These are phyloP conservation scores for Aspergillus novoparasiticus DNA, from an alignment of 2,329 filamentous ascomycete species.

Conservation along the genomic window DNA sequence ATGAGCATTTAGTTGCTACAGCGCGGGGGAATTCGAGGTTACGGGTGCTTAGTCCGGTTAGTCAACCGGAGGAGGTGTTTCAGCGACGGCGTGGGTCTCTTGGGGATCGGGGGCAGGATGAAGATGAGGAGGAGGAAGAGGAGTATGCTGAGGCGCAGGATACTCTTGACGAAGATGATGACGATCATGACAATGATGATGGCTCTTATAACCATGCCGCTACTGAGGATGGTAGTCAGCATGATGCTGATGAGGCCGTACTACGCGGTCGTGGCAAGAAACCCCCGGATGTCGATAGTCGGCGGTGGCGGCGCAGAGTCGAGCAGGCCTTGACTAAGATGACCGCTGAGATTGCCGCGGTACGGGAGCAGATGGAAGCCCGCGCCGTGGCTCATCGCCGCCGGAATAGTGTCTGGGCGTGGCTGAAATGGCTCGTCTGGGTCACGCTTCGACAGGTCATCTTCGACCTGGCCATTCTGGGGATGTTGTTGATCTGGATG, in stretches of 20 bases:
- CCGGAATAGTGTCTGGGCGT: constrained; percentile 66
- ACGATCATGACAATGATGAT: constrained; percentile 14
- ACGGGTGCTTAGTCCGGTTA: constrained; percentile 80
- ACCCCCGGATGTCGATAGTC: constrained; percentile 36
- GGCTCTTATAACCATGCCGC: constrained; percentile 7
- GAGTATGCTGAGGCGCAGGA: constrained; percentile 41
- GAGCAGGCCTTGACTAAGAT: constrained; percentile 85
- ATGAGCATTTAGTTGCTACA: constrained; percentile 51
- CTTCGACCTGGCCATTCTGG: constrained; percentile 64
- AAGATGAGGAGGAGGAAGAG: constrained; percentile 37
- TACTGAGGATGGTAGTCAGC: constrained; percentile 8
- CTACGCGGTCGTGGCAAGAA: constrained; percentile 1
- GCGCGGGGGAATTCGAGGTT: constrained; percentile 53
- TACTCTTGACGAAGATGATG: constrained; percentile 32
- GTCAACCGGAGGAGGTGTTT: constrained; percentile 71
- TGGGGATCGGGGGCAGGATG: constrained; percentile 41
- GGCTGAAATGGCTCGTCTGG: constrained; percentile 73
- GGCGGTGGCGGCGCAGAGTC: constrained; percentile 77
- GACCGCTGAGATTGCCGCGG: constrained; percentile 86
- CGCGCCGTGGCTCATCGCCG: constrained; percentile 71
- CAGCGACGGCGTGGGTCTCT: constrained; percentile 42
- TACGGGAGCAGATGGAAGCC: constrained; percentile 85
- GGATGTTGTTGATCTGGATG: constrained; percentile 43
- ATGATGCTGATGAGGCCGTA: constrained; percentile 2
- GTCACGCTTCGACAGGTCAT: constrained; percentile 71